Conservation (phyloP, 2,329 filamentous ascomycete genomes). For the Apiospora hydei region DNA sequence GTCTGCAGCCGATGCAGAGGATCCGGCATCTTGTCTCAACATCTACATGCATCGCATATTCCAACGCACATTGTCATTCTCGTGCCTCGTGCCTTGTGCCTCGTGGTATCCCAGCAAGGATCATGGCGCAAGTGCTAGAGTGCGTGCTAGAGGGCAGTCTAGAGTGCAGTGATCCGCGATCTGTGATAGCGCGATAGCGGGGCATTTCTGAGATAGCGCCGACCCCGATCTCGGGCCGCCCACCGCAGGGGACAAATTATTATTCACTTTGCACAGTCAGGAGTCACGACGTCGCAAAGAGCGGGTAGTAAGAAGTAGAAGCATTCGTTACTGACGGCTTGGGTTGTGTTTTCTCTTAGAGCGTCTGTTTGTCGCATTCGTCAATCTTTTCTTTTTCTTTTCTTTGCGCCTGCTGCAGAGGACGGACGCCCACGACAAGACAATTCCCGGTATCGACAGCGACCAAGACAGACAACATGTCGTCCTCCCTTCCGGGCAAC, state of each 20-base stretch:
- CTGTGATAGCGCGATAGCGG: constrained; percentile 9
- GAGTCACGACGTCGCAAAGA: constrained; percentile 12
- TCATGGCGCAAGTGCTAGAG: constrained; percentile 7
- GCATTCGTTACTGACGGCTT: neutral
- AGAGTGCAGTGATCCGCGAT: constrained; percentile 6
- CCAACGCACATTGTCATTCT: neutral
- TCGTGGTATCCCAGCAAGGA: neutral
- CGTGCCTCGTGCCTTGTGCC: neutral
- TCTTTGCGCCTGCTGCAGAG: neutral
- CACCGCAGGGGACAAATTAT: neutral
- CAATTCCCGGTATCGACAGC: neutral
- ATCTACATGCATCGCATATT: neutral
- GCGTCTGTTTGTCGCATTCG: neutral
- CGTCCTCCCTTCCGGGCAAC: constrained; percentile 68
- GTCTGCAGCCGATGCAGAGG: neutral
- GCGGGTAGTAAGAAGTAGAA: neutral
- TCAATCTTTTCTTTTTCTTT: neutral
- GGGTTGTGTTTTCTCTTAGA: neutral
- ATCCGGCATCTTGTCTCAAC: neutral
- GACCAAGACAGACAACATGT: constrained; percentile 55
- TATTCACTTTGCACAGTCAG: neutral
- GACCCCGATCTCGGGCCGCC: constrained; percentile 17
- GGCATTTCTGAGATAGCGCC: neutral
- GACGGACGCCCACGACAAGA: neutral
- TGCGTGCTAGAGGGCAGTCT: neutral